These are phyloP conservation scores for Auricularia heimuer DNA, from an alignment of 768 basidiomycete species.

Conservation along the genomic window DNA sequence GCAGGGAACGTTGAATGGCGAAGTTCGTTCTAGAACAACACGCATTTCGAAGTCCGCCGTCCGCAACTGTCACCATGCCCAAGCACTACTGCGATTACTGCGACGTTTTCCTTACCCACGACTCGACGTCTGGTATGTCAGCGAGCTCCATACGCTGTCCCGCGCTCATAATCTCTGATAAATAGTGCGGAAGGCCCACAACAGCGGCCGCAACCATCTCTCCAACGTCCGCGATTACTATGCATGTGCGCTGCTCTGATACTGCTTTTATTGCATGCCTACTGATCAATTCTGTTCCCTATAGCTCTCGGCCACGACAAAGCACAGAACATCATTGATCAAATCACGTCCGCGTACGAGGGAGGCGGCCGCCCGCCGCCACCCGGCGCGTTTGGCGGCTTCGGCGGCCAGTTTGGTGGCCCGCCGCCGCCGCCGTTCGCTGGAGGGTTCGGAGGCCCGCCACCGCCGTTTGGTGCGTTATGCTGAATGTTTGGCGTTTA, in stretches of 20 bases:
- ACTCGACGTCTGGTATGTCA: conserved; percentile 74
- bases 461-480: conserved; percentile 22
- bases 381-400: conserved; percentile 41
- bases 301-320: conserved; percentile 68
- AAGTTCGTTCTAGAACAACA: no score
- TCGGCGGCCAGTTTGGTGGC: conserved; percentile 65
- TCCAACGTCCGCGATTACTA: conserved; percentile 97
- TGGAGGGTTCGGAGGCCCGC: conserved; percentile 31
- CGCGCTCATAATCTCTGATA: conserved; percentile 5
- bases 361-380: conserved; percentile 75
- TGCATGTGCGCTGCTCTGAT: conserved; percentile 54
- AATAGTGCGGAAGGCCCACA: conserved; percentile 93
- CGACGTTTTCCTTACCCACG: conserved; percentile 90
- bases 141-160: conserved; percentile 2
- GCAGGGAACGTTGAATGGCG: no score
- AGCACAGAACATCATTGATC: conserved; percentile 96
- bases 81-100: conserved; percentile 95
- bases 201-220: conserved; percentile 93
- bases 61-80: conserved; percentile 25
- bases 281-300: conserved; percentile 1
- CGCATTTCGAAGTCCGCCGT: background rate
- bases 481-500: conserved; percentile 9
- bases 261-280: background rate
- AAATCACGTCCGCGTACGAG: conserved; percentile 92
- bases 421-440: conserved; percentile 25